phyloP scores from a whole-genome alignment of 2,329 filamentous ascomycete genomes.

The Claviceps quebecensis region DNA sequence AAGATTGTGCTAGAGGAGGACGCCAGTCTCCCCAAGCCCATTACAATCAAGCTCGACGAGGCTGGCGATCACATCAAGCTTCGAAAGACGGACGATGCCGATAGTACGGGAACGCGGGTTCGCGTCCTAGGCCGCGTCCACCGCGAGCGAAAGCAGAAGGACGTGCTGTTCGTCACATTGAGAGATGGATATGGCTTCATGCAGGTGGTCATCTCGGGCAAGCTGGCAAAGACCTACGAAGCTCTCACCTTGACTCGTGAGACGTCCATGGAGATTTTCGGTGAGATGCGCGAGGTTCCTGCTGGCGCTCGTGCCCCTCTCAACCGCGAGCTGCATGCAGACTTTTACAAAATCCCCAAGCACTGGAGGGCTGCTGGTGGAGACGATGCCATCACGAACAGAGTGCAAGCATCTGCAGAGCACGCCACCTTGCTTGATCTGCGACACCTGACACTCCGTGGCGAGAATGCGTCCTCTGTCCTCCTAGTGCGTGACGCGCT shows the following conservation, averaged over 20 bases:
- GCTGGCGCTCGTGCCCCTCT: slow-evolving; percentile 65
- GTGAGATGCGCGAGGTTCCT: slow-evolving; percentile 72
- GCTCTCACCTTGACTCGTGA: slow-evolving; percentile 73
- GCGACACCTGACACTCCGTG: slow-evolving; percentile 72
- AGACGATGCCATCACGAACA: slow-evolving; percentile 84
- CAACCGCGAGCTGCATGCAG: slow-evolving; percentile 77
- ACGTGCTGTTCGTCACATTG: slow-evolving; percentile 75
- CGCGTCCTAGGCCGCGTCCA: slow-evolving; percentile 73
- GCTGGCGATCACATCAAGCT: slow-evolving; percentile 17
- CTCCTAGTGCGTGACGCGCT: slow-evolving; percentile 77
- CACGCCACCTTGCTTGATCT: slow-evolving; percentile 55
- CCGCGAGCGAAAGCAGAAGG: slow-evolving; percentile 67
- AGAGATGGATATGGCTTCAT: slow-evolving; percentile 53
- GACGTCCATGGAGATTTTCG: slow-evolving; percentile 72
- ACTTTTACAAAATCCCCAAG: slow-evolving; percentile 72
- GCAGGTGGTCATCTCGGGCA: slow-evolving; percentile 42
- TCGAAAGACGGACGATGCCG: slow-evolving; percentile 22
- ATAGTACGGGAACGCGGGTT: slow-evolving; percentile 56
- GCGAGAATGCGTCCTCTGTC: slow-evolving; percentile 69
- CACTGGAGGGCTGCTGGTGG: slow-evolving; percentile 57
- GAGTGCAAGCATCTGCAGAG: slow-evolving; percentile 41
- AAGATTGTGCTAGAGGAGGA: slow-evolving; percentile 60
- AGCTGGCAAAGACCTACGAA: slow-evolving; percentile 84
- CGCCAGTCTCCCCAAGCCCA: slow-evolving; percentile 55
- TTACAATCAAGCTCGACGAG: slow-evolving; percentile 48